Conservation (phyloP, 2,329 filamentous ascomycete genomes). For the Monosporascus ibericus region DNA sequence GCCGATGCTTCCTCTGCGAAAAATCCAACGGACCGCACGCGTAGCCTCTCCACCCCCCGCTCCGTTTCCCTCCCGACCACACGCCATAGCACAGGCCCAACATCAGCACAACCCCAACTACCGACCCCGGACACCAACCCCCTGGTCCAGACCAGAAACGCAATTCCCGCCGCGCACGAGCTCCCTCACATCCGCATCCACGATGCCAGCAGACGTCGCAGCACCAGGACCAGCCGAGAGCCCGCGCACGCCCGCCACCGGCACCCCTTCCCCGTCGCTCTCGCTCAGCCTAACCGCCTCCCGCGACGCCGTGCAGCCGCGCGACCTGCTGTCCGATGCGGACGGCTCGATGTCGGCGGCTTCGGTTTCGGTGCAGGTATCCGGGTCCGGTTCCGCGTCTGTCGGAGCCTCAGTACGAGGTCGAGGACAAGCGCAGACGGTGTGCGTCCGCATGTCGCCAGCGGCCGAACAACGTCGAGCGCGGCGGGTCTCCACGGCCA, state of each 20-base stretch:
- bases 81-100: not conserved
- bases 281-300: not conserved
- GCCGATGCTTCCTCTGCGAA: not conserved
- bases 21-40: too few relatives aligned
- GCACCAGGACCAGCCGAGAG: not conserved
- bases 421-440: too few relatives aligned
- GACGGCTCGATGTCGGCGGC: too few relatives aligned
- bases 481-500: too few relatives aligned
- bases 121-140: not conserved
- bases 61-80: not conserved
- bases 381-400: too few relatives aligned
- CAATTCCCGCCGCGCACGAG: not conserved
- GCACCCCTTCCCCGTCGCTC: not conserved
- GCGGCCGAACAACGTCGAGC: too few relatives aligned
- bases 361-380: too few relatives aligned
- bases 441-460: too few relatives aligned
- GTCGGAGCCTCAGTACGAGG: too few relatives aligned
- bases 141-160: too few relatives aligned
- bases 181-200: not conserved
- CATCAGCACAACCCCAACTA: not conserved
- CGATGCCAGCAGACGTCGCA: not conserved
- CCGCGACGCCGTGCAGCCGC: slow-evolving; percentile 3
- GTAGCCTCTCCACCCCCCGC: too few relatives aligned
- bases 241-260: not conserved
- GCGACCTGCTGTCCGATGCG: not conserved